These are phyloP conservation scores for Penicillium argentinense DNA, from an alignment of 495 filamentous ascomycete genomes.

Conservation along the genomic window DNA sequence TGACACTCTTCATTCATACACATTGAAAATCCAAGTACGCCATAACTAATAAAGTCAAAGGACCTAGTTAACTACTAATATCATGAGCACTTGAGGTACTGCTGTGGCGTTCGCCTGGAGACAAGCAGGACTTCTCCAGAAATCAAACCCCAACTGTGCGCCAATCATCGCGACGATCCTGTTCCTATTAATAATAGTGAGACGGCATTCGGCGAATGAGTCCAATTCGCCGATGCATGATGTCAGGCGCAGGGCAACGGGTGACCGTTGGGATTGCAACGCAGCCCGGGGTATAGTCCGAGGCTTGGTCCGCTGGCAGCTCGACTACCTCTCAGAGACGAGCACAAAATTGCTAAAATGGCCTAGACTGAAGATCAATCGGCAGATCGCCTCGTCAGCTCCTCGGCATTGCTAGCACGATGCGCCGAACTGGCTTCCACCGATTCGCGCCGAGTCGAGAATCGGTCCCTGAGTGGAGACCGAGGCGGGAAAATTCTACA, in stretches of 20 bases:
- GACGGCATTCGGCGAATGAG: neutral
- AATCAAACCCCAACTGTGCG: too few relatives aligned
- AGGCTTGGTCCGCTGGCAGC: too few relatives aligned
- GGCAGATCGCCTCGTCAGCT: constrained; percentile 4
- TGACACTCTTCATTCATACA: too few relatives aligned
- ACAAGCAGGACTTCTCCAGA: too few relatives aligned
- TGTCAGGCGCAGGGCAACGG: neutral
- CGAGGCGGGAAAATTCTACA: constrained; percentile 10
- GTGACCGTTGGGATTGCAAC: constrained; percentile 1
- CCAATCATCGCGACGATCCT: neutral
- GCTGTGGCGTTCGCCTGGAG: too few relatives aligned
- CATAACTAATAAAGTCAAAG: too few relatives aligned
- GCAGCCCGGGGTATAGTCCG: neutral
- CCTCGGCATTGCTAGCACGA: constrained; percentile 2
- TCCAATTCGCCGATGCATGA: constrained; percentile 1
- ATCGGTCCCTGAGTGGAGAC: constrained; percentile 14
- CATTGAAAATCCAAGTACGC: too few relatives aligned
- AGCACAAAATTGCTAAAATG: too few relatives aligned
- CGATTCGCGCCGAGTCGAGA: constrained; percentile 8
- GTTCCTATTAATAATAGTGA: neutral
- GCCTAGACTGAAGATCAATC: neutral
- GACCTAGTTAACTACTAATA: too few relatives aligned
- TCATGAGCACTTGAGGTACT: too few relatives aligned
- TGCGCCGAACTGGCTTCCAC: constrained; percentile 2
- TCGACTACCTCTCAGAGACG: too few relatives aligned